Base-by-base conservation (phyloP, 2,329 filamentous ascomycete species). In the Endothia cerciana region DNA sequence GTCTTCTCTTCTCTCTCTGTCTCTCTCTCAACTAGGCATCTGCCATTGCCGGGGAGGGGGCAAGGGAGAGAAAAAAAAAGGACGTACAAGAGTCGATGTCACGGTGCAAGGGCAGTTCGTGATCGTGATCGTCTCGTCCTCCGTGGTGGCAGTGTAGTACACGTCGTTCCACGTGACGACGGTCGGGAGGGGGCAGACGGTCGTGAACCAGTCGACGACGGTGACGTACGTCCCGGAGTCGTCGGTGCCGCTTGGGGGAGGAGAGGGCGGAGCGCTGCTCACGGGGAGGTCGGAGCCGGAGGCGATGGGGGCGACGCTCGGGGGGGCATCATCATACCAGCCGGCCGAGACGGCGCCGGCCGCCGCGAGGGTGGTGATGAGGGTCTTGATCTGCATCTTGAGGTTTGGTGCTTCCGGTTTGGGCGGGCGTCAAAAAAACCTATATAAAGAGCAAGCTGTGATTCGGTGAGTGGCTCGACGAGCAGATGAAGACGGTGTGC, bases 101-200 rank as follows among this genome's bases (percentile, higher is more conserved):
- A 77, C 68, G 55, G 83, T 84, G 79, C 83, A 85, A 65, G 83
- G 82, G 76, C 83, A 86, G 74, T 85, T 77, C 45, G 79, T 81
- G 64, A 89, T 81, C 72, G 83, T 87, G 69, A 87, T 76, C 64
- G 82, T 83, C 76, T 67, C 82, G 82, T 71, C 84, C 77, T 68
- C 86, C 81, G 74, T 81, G 78, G 82, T 83, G 71, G 87, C 80
- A 58, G 83, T 82, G 79, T 85, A 88, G 59, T 78, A 78, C 74
- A 82, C 80, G 73, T 77, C 76, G 72, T 81, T 81, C 75, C 83
- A 77, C 69, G 79, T 83, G 70, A 87, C 71, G 69, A 79, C 80
- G 41, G 85, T 86, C 45, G 85, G 81, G 74, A 80, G 72, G 6
- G 77, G 73, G 76, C 81, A 84, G 70, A 74, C 78, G 45, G 80